Base-by-base conservation (phyloP, 176 grass and related monocot species). In the Avena sativa region DNA sequence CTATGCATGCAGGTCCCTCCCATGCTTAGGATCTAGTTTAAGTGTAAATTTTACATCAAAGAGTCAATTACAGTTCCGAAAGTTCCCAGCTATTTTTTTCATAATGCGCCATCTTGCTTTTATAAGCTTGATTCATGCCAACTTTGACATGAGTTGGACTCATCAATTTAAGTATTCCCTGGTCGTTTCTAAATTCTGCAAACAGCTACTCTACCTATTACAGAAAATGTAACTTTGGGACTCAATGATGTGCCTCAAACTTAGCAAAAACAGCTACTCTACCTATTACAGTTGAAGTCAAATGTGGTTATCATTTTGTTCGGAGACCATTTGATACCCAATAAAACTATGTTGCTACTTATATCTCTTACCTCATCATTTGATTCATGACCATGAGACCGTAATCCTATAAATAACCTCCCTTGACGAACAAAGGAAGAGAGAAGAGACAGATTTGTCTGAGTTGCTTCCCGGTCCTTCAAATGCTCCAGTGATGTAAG, bases 401-500 rank as follows among this genome's bases (percentile, higher is more conserved):
- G 90, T 78, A 99, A 82, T 6, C 94, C 97, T 76, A 94, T 76
- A 76, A 96, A 85, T 74, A 90, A 96, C 70, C 84, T 96, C 70
- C 91, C 97, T 87, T 99, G 97, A 81, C 94, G 91, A 83, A 88
- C 90, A 91, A 96, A 96, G 71, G 92, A 86, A 78, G 97, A 93
- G 47, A 99, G 89, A 80, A 99, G 97, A 85, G 97, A 99, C 78
- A 99, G 84, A 85, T 99, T 99, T 50, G 97, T 96, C 89, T 99
- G 97, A 87, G 97, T 99, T 83, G 80, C 87, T 81, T 99, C 97
- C 53, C 90, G 83, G 92, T 99, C 97, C 78, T 94, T 99, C 86
- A 99, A 94, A 87, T 99, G 81, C 25, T 99, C 97, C 1, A 80
- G 59, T 57, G 90, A 82, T 46, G 97, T 96, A 86, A 99, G 87